Conservation (phyloP, 2,329 filamentous ascomycete species). For the Aureobasidium subglaciale region DNA sequence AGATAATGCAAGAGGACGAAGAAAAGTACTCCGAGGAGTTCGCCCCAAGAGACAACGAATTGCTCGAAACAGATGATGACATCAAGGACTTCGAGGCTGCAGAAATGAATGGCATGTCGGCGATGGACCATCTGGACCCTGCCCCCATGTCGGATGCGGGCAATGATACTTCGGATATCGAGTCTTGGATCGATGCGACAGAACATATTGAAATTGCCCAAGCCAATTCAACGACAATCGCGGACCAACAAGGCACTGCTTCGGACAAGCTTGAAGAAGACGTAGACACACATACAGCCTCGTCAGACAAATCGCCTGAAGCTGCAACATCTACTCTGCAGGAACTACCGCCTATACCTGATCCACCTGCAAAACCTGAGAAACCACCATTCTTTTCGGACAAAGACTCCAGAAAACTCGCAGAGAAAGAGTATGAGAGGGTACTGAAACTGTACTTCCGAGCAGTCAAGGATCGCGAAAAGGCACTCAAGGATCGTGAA, state of each 20-base stretch:
- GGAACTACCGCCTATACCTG: conserved; percentile 41
- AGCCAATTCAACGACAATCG: background rate
- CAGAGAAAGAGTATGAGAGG: conserved; percentile 60
- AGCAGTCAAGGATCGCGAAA: conserved; percentile 59
- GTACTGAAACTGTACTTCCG: conserved; percentile 58
- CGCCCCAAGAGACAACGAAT: background rate
- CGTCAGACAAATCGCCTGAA: background rate
- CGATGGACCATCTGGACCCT: conserved; percentile 35
- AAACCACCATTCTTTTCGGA: conserved; percentile 56
- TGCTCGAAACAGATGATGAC: conserved; percentile 7
- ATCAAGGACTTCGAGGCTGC: conserved; percentile 5
- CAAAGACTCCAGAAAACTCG: conserved; percentile 59
- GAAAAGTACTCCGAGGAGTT: background rate
- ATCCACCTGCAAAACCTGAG: conserved; percentile 43
- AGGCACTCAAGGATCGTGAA: conserved; percentile 54
- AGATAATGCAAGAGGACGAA: conserved; percentile 12
- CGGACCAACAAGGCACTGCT: background rate
- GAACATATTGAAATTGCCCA: conserved; percentile 19
- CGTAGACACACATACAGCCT: background rate
- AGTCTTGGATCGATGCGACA: conserved; percentile 20
- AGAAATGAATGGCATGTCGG: background rate
- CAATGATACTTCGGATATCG: conserved; percentile 7
- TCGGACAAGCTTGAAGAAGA: background rate
- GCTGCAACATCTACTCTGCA: background rate
- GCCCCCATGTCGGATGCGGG: conserved; percentile 6